A percentile compares a stretch with the other conserved stretches of the same genome.
These are phyloP conservation scores for Cyclotella choctawhatcheeana DNA, from an alignment of 108 stramenopile genomes.

Conservation along the genomic window DNA sequence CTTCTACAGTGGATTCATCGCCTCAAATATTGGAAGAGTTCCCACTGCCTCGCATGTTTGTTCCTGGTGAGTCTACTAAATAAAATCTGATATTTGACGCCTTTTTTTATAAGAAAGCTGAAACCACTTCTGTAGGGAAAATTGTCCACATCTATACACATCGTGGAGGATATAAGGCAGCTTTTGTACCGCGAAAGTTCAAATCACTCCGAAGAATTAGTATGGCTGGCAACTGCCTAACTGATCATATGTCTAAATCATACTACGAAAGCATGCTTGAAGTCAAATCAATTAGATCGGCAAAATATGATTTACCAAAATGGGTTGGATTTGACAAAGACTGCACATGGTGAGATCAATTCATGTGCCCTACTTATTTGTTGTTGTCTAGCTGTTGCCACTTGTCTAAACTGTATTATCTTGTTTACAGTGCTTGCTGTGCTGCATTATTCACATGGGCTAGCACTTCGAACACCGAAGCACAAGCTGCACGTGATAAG, in stretches of 20 bases:
- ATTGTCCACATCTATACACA: conserved; percentile 93
- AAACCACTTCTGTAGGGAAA: too few species aligned
- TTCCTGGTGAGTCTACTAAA: too few species aligned
- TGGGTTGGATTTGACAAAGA: conserved; percentile 94
- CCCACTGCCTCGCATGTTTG: conserved; percentile 89
- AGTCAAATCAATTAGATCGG: conserved; percentile 75
- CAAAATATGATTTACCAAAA: conserved; percentile 71
- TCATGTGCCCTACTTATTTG: neutral
- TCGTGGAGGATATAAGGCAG: conserved; percentile 86
- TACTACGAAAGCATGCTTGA: conserved; percentile 93
- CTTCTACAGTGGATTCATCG: conserved; percentile 22
- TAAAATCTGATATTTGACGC: too few species aligned
- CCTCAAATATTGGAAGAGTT: conserved; percentile 87
- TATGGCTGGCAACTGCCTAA: conserved; percentile 90
- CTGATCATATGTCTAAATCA: conserved; percentile 79
- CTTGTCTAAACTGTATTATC: neutral
- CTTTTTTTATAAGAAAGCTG: too few species aligned
- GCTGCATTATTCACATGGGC: conserved; percentile 94
- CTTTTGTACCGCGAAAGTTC: conserved; percentile 82
- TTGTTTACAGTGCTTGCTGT: conserved; percentile 86
- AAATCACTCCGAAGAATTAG: conserved; percentile 79
- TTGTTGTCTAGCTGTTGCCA: neutral
- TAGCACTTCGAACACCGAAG: conserved; percentile 86
- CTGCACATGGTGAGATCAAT: conserved; percentile 62
- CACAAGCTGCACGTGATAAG: conserved; percentile 93